A percentile compares a stretch with the other conserved stretches of the same genome.
Conservation (phyloP, 2,329 filamentous ascomycete species). For the Rutstroemia sp. region DNA sequence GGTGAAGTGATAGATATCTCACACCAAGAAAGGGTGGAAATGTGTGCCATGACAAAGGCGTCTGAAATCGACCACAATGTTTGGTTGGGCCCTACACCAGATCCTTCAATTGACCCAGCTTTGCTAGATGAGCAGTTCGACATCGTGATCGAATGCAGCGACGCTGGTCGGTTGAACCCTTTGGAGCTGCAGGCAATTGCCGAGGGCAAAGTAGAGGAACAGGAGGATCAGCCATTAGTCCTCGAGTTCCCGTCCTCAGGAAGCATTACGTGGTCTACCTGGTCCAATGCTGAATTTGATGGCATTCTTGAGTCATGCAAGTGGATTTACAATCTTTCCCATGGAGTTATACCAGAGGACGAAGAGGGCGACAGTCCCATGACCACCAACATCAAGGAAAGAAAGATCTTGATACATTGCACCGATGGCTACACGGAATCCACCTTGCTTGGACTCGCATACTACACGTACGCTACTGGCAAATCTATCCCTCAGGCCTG, state of each 20-base stretch:
- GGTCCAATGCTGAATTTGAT: conserved; percentile 76
- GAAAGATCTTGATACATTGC: conserved; percentile 84
- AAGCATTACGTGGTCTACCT: conserved; percentile 79
- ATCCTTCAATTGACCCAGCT: conserved; percentile 40
- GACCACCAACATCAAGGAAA: conserved; percentile 29
- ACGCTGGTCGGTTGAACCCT: conserved; percentile 70
- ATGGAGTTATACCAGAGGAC: conserved; percentile 23
- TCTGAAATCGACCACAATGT: conserved; percentile 87
- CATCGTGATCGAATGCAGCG: conserved; percentile 80
- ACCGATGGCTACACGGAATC: conserved; percentile 95
- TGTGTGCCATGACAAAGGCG: conserved; percentile 86
- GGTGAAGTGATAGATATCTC: conserved; percentile 82
- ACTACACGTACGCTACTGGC: conserved; percentile 87
- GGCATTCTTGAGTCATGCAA: conserved; percentile 78
- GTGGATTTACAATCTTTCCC: conserved; percentile 72
- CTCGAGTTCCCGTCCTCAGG: conserved; percentile 90
- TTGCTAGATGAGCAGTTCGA: conserved; percentile 57
- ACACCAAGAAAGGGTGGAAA: conserved; percentile 80
- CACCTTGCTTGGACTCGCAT: conserved; percentile 80
- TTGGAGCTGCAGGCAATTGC: conserved; percentile 57
- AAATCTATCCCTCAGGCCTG: conserved; percentile 76
- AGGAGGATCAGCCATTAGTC: conserved; percentile 31
- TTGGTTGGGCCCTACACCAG: conserved; percentile 82
- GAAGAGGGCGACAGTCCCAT: conserved; percentile 51
- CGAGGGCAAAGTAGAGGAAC: conserved; percentile 39